phyloP scores from a whole-genome alignment of 371 early-diverging fungal species.

The Saksenaea vasiformis region DNA sequence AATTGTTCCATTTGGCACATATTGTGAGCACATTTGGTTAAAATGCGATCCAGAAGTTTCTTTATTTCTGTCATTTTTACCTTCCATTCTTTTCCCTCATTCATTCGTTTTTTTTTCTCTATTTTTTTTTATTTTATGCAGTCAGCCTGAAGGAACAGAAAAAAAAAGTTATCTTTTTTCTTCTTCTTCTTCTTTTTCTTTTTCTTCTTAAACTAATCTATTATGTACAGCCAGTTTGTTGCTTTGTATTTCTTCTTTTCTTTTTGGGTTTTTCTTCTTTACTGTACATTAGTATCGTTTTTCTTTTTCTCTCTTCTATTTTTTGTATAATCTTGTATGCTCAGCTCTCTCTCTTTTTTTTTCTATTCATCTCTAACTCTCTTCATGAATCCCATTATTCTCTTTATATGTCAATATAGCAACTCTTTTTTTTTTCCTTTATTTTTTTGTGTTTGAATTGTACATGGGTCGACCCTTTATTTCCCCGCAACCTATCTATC shows the following conservation, averaged over 20 bases:
- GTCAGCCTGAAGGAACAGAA: not conserved
- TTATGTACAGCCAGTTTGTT: not conserved
- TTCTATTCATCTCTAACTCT: not conserved
- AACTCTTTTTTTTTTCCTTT: not conserved
- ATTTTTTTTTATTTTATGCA: slow-evolving; percentile 3
- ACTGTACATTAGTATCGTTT: not conserved
- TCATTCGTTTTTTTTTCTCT: not conserved
- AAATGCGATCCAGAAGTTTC: not conserved
- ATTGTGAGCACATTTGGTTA: slow-evolving; percentile 33
- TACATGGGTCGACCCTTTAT: not conserved
- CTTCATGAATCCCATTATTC: not conserved
- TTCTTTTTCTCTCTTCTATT: not conserved
- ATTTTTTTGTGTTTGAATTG: not conserved
- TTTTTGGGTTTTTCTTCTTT: slow-evolving; percentile 6
- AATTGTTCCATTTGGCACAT: slow-evolving; percentile 27
- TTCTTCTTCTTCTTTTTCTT: no score
- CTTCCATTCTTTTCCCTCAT: not conserved
- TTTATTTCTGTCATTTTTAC: not conserved
- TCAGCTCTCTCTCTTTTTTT: not conserved
- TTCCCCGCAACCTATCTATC: not conserved
- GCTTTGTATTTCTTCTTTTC: not conserved
- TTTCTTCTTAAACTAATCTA: not conserved
- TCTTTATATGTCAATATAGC: no score
- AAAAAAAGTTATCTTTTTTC: not conserved
- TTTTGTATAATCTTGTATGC: not conserved